Evolutionary conservation across 371 early-diverging fungal species (phyloP), one percentile per base, ranked within the genome.

Genomic region (Apophysomyces elegans): DNA sequence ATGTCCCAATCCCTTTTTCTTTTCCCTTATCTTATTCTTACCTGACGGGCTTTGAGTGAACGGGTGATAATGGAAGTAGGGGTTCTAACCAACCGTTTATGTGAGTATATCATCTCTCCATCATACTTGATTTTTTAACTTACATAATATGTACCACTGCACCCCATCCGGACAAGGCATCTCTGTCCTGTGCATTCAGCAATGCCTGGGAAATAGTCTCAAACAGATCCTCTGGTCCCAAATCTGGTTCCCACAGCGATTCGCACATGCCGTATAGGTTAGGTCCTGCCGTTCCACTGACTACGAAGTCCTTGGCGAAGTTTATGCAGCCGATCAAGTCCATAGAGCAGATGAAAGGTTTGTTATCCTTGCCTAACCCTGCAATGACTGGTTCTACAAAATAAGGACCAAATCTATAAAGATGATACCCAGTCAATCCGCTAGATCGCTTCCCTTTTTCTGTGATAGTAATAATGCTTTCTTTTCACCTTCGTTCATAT

Each of bases 141-240:
- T 89, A 90, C 91, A 98, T 93, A 63, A 98, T 77, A 75, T 95
- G 91, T 38, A 99, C 97, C 58, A 96, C 92, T 58, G 96, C 98
- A 66, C 99, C 99, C 99, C 99, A 99, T 63, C 99, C 99, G 69
- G 93, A 92, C 60, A 98, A 75, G 37, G 97, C 95, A 83, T 99
- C 99, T 75, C 99, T 92, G 80, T 99, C 99, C 46, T 98, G 93
- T 35, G 99, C 97, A 78, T 93, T 97, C 77, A 99, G 80, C 67
- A 99, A 82, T 7, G 98, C 91, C 77, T 99, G 99, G 12, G 96
- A 93, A 59, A 97, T 92, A 43, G 94, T 93, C 78, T 98, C 98
- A 79, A 99, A 99, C 54, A 99, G 86, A 71, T 99, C 98, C 72
- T 99, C 99, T 14, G 98, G 97, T 62, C 91, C 95, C 76, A 99